These are phyloP conservation scores for Arabidopsis lyrata DNA, from an alignment of 441 rosid species.

Conservation along the genomic window DNA sequence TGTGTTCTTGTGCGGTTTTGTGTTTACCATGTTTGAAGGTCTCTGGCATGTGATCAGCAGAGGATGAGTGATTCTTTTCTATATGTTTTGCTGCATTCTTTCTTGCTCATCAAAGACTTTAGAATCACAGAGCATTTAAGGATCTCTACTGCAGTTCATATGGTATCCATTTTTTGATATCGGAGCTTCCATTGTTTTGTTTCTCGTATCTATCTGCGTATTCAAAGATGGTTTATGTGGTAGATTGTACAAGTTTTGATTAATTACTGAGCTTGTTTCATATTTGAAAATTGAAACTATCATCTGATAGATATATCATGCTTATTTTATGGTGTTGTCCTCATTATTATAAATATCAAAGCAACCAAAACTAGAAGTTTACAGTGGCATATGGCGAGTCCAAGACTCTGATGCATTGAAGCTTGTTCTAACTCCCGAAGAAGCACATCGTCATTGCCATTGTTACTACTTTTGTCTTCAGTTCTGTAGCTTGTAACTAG, in stretches of 20 bases:
- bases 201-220: background rate
- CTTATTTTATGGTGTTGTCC: background rate
- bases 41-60: slow-evolving; percentile 22
- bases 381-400: slow-evolving; percentile 2
- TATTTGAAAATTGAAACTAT: background rate
- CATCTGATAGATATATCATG: background rate
- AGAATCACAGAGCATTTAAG: slow-evolving; percentile 3
- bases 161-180: background rate
- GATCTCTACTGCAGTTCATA: background rate
- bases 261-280: background rate
- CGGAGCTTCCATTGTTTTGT: slow-evolving; percentile 5
- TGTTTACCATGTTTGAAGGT: background rate
- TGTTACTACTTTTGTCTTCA: background rate
- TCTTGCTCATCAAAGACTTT: slow-evolving; percentile 4
- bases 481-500: background rate
- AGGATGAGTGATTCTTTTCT: slow-evolving; percentile 10
- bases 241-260: background rate
- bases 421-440: slow-evolving; percentile 6
- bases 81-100: background rate
- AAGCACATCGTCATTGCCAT: background rate
- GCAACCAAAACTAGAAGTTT: slow-evolving; percentile 3
- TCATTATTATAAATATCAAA: background rate
- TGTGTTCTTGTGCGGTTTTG: slow-evolving; percentile 19
- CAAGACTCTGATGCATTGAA: slow-evolving; percentile 12
- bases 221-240: background rate